These are phyloP conservation scores for Cercospora canescens DNA, from an alignment of 2,329 filamentous ascomycete genomes.

Conservation along the genomic window DNA sequence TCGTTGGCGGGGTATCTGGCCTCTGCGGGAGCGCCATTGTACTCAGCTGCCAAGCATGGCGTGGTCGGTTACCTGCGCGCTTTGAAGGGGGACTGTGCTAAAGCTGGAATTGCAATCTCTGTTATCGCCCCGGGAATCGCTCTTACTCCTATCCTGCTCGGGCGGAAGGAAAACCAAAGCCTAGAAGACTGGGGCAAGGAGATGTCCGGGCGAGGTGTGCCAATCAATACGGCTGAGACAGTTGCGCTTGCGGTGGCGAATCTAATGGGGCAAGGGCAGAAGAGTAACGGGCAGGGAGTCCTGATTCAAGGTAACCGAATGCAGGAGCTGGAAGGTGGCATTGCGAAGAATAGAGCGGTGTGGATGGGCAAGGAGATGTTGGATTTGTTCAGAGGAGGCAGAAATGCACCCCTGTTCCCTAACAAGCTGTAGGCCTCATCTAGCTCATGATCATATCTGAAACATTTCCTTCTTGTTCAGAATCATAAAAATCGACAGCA, in stretches of 20 bases:
- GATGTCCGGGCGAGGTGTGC: constrained; percentile 47
- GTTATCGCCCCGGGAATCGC: constrained; percentile 53
- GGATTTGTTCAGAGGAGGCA: constrained; percentile 48
- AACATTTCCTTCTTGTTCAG: not conserved
- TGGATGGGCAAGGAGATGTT: constrained; percentile 56
- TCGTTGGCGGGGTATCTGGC: constrained; percentile 53
- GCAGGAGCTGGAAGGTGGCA: constrained; percentile 47
- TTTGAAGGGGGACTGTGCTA: constrained; percentile 51
- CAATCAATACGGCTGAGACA: constrained; percentile 49
- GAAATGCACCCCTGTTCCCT: constrained; percentile 36
- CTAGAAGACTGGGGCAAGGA: constrained; percentile 44
- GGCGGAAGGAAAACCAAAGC: constrained; percentile 34
- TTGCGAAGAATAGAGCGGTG: constrained; percentile 45
- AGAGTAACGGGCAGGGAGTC: constrained; percentile 48
- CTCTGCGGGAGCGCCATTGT: constrained; percentile 49
- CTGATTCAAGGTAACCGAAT: constrained; percentile 43
- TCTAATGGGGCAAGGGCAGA: constrained; percentile 45
- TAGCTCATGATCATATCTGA: constrained; percentile 1
- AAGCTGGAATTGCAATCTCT: constrained; percentile 46
- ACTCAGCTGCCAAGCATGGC: constrained; percentile 53
- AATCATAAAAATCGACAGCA: not conserved
- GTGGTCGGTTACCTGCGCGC: constrained; percentile 53
- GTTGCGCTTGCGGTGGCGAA: constrained; percentile 48
- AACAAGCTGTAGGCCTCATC: constrained; percentile 29
- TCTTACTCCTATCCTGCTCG: constrained; percentile 46